Percentiles rank a stretch among this genome's conserved stretches.
These are phyloP conservation scores for Ascoidea asiatica DNA, from an alignment of 805 yeast genomes.

Conservation along the genomic window DNA sequence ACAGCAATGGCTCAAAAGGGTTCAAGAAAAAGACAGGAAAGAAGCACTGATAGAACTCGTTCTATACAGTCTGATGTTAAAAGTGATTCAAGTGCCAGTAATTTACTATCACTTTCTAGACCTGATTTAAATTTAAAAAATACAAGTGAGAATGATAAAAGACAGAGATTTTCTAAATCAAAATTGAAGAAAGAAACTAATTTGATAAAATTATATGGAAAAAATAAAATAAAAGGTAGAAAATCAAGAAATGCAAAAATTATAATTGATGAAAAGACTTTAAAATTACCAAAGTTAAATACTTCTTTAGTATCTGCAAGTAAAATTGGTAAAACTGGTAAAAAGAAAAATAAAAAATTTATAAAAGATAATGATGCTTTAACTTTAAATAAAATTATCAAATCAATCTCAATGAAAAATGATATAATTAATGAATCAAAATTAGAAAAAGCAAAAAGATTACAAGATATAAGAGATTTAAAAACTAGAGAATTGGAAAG, in stretches of 20 bases:
- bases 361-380: conserved; percentile 55
- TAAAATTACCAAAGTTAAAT: conserved; percentile 69
- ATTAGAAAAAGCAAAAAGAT: conserved; percentile 75
- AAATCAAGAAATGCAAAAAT: conserved; percentile 25
- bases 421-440: conserved; percentile 77
- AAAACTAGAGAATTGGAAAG: conserved; percentile 79
- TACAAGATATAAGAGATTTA: conserved; percentile 81
- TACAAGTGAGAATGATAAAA: conserved; percentile 29
- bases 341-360: conserved; percentile 68
- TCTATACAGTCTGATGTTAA: conserved; percentile 53
- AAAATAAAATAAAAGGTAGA: background rate
- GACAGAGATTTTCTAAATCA: too few relatives aligned
- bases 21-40: conserved; percentile 41
- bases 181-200: conserved; percentile 56
- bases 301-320: conserved; percentile 81
- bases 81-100: conserved; percentile 55
- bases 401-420: conserved; percentile 67
- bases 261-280: conserved; percentile 58
- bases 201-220: conserved; percentile 51
- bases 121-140: conserved; percentile 53
- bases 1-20: too few relatives aligned
- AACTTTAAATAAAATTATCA: conserved; percentile 55
- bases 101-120: conserved; percentile 36
- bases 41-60: conserved; percentile 36
- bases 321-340: conserved; percentile 51